Percentiles rank a stretch among this genome's conserved stretches.
Evolutionary conservation across 1,139 yeast species (phyloP).

Genomic region (Yarrowia galli): DNA sequence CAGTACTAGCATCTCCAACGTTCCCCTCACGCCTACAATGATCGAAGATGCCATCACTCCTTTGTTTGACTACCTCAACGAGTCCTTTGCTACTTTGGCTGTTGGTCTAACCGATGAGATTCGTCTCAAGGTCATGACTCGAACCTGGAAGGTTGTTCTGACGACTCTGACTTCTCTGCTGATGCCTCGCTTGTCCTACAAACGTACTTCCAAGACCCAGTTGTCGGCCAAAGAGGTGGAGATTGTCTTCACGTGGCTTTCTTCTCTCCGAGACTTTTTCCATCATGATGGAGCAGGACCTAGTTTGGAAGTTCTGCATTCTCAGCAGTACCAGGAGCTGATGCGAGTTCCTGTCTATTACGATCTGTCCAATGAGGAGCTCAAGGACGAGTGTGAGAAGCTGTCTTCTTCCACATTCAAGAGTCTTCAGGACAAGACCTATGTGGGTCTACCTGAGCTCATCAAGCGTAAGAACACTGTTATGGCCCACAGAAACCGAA

Average conservation of each 20-base stretch:
- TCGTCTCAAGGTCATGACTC: conserved; percentile 71
- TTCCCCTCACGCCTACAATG: conserved; percentile 55
- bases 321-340: conserved; percentile 68
- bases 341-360: conserved; percentile 72
- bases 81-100: conserved; percentile 72
- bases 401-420: conserved; percentile 51
- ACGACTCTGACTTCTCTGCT: conserved; percentile 69
- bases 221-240: conserved; percentile 69
- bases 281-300: conserved; percentile 87
- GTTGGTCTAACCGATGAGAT: conserved; percentile 65
- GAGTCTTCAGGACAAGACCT: conserved; percentile 46
- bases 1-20: conserved; percentile 52
- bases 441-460: conserved; percentile 59
- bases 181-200: conserved; percentile 73
- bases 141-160: conserved; percentile 76
- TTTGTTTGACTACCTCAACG: conserved; percentile 74
- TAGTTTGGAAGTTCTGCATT: conserved; percentile 67
- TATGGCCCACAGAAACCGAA: conserved; percentile 73
- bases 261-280: conserved; percentile 72
- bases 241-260: conserved; percentile 75
- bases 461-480: conserved; percentile 72
- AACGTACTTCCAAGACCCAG: conserved; percentile 59
- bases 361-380: conserved; percentile 60
- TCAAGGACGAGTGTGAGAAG: conserved; percentile 67
- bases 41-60: conserved; percentile 77